Evolutionary conservation across 2,329 filamentous ascomycete genomes (phyloP).

Genomic region (Colletotrichum liaoningense): DNA sequence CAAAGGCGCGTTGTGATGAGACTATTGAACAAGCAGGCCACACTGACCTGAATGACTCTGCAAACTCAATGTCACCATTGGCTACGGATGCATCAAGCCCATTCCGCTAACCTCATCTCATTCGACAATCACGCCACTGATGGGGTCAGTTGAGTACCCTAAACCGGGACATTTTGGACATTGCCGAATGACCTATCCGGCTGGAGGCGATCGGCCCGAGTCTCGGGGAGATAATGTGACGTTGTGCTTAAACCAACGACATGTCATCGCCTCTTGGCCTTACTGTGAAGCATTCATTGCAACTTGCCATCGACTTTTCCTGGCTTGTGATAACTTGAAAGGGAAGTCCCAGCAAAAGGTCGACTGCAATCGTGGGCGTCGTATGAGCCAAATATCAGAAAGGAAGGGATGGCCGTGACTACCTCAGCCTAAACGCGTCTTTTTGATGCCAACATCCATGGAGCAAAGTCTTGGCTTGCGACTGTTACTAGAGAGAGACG

Average conservation of each 20-base stretch:
- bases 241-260: conserved; percentile 25
- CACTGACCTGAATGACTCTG: neutral
- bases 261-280: neutral
- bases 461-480: neutral
- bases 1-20: neutral
- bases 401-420: too few species aligned
- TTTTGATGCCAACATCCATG: neutral
- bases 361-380: too few species aligned
- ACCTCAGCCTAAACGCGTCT: neutral
- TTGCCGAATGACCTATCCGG: neutral
- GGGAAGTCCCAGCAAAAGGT: too few species aligned
- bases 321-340: too few species aligned
- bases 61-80: neutral
- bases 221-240: conserved; percentile 6
- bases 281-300: neutral
- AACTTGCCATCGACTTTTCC: neutral
- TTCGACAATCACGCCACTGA: conserved; percentile 12
- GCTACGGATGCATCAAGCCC: too few species aligned
- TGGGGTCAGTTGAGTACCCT: neutral
- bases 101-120: neutral
- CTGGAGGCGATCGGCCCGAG: conserved; percentile 5
- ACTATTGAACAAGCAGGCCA: neutral
- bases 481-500: neutral
- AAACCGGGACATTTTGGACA: neutral
- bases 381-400: too few species aligned